A percentile compares a stretch with the other conserved stretches of the same genome.
These are phyloP conservation scores for Yamadazyma ubonensis DNA, from an alignment of 805 yeast genomes.

Conservation along the genomic window DNA sequence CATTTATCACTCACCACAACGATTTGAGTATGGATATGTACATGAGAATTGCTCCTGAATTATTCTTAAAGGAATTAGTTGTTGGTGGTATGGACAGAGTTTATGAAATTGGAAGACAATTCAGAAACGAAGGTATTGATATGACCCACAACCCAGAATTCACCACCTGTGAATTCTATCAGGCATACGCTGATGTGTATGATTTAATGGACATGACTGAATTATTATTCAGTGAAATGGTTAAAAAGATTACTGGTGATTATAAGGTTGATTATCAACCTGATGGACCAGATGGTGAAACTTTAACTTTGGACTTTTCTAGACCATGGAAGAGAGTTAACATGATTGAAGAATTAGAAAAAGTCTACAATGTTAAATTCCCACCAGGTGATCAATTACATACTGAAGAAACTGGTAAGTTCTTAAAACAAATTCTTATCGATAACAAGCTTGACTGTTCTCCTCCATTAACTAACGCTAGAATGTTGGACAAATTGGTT, in stretches of 20 bases:
- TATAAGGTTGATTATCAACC: constrained; percentile 89
- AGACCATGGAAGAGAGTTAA: constrained; percentile 99
- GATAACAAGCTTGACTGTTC: constrained; percentile 86
- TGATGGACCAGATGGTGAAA: constrained; percentile 85
- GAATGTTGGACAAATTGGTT: constrained; percentile 97
- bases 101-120: constrained; percentile 97
- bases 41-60: constrained; percentile 98
- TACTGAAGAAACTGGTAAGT: constrained; percentile 88
- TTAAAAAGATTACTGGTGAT: constrained; percentile 88
- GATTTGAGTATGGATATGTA: constrained; percentile 94
- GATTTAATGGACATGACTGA: constrained; percentile 96
- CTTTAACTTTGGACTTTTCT: constrained; percentile 75
- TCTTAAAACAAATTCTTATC: constrained; percentile 75
- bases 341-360: constrained; percentile 95
- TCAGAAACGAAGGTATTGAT: constrained; percentile 98
- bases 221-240: constrained; percentile 93
- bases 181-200: constrained; percentile 95
- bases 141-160: constrained; percentile 99
- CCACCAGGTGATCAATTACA: constrained; percentile 95
- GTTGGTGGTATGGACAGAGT: constrained; percentile 99
- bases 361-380: constrained; percentile 79
- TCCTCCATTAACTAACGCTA: constrained; percentile 92
- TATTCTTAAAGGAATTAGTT: constrained; percentile 91
- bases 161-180: constrained; percentile 97
- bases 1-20: constrained; percentile 94